These are phyloP conservation scores for Pythium folliculosum DNA, from an alignment of 352 stramenopile species.

Conservation along the genomic window DNA sequence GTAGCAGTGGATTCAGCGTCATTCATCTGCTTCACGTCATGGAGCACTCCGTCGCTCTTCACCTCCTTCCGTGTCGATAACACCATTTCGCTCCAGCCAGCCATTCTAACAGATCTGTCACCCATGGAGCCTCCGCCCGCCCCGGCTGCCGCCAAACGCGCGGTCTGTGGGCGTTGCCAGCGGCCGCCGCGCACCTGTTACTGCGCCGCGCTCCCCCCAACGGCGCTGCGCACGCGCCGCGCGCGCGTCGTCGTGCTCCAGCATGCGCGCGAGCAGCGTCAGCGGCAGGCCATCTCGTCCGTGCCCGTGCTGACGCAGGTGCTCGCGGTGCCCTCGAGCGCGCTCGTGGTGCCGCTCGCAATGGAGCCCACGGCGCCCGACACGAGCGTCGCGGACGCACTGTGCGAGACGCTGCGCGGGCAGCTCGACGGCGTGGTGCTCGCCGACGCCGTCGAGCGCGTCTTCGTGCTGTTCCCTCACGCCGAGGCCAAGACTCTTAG, in stretches of 20 bases:
- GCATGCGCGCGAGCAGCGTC: slow-evolving; percentile 55
- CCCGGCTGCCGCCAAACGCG: slow-evolving; percentile 23
- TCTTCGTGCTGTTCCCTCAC: slow-evolving; percentile 28
- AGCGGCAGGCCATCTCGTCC: slow-evolving; percentile 62
- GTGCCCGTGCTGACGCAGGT: slow-evolving; percentile 64
- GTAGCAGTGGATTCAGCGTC: too few relatives aligned
- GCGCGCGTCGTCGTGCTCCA: slow-evolving; percentile 68
- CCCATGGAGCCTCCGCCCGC: neutral
- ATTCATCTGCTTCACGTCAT: too few relatives aligned
- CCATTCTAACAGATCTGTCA: neutral
- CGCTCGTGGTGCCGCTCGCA: slow-evolving; percentile 42
- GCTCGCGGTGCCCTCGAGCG: slow-evolving; percentile 25
- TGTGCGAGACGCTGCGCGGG: slow-evolving; percentile 4
- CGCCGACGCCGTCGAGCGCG: slow-evolving; percentile 2
- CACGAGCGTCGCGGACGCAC: slow-evolving; percentile 19
- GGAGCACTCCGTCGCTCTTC: too few relatives aligned
- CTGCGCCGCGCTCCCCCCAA: slow-evolving; percentile 43
- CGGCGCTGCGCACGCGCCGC: slow-evolving; percentile 24
- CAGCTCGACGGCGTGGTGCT: neutral
- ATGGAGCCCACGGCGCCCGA: slow-evolving; percentile 29
- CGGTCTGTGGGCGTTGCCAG: slow-evolving; percentile 42
- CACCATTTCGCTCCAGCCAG: neutral
- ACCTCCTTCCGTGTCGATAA: neutral
- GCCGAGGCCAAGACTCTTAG: slow-evolving; percentile 15
- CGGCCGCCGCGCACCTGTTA: slow-evolving; percentile 61